phyloP scores from a whole-genome alignment of 1,284 basidiomycete genomes.

The Puccinia horiana region DNA sequence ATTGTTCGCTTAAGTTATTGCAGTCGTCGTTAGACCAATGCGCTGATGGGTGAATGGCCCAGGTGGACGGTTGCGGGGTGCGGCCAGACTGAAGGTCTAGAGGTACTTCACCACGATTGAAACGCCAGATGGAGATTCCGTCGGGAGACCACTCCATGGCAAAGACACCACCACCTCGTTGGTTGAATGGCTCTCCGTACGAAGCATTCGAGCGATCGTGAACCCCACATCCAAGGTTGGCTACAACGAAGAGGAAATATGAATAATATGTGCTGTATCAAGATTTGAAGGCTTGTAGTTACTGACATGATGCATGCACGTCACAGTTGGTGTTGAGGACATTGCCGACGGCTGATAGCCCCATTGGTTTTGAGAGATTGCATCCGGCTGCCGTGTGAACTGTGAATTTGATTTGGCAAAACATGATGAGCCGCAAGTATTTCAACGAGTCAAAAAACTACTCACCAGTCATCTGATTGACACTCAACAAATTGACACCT shows the following conservation, averaged over 20 bases:
- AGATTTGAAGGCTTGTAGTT: neutral
- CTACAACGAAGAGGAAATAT: slow-evolving; percentile 49
- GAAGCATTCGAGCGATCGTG: slow-evolving; percentile 64
- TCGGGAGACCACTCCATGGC: slow-evolving; percentile 69
- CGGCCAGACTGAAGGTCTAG: slow-evolving; percentile 65
- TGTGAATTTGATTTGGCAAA: neutral
- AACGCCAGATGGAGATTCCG: slow-evolving; percentile 72
- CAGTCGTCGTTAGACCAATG: slow-evolving; percentile 68
- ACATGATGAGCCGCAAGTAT: neutral
- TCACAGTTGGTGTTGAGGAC: slow-evolving; percentile 33
- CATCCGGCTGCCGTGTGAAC: slow-evolving; percentile 70
- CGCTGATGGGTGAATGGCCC: slow-evolving; percentile 70
- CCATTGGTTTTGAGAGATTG: slow-evolving; percentile 62
- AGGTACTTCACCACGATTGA: slow-evolving; percentile 62
- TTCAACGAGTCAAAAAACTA: neutral
- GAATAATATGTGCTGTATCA: neutral
- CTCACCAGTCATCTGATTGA: slow-evolving; percentile 68
- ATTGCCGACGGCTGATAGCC: slow-evolving; percentile 56
- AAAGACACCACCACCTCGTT: slow-evolving; percentile 71
- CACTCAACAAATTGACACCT: slow-evolving; percentile 56
- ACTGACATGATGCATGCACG: slow-evolving; percentile 27
- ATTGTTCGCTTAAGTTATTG: slow-evolving; percentile 66
- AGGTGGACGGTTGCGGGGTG: slow-evolving; percentile 67
- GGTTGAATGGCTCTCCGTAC: slow-evolving; percentile 74
- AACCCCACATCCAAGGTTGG: slow-evolving; percentile 72